These are phyloP conservation scores for Datisca glomerata DNA, from an alignment of 306 rosid species.

Conservation along the genomic window DNA sequence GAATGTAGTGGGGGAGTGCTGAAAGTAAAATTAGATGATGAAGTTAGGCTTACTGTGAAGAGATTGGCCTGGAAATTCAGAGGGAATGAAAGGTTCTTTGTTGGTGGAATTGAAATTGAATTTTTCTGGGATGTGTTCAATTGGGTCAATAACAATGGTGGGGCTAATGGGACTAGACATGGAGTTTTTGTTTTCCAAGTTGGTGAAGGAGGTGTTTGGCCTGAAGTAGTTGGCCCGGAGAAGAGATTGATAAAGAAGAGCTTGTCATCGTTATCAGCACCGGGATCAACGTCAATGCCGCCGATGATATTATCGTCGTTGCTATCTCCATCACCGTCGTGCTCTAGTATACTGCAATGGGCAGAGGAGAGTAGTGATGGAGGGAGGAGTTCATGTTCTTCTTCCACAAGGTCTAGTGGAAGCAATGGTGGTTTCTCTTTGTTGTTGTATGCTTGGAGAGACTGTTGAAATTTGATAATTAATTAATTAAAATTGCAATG, in stretches of 20 bases:
- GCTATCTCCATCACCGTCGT: conserved; percentile 23
- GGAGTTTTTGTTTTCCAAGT: conserved; percentile 70
- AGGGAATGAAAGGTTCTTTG: conserved; percentile 63
- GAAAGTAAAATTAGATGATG: conserved; percentile 50
- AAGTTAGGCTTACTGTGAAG: conserved; percentile 34
- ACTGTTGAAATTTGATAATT: conserved; percentile 16
- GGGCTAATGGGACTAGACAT: conserved; percentile 19
- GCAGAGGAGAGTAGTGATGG: conserved; percentile 80
- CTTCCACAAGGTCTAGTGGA: conserved; percentile 49
- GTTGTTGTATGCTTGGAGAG: conserved; percentile 70
- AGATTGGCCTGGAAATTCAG: conserved; percentile 82
- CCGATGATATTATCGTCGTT: conserved; percentile 5
- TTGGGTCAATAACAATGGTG: conserved; percentile 33
- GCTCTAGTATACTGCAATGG: conserved; percentile 65
- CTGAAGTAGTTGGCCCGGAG: conserved; percentile 68
- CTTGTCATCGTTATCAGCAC: conserved; percentile 19
- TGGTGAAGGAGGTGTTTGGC: conserved; percentile 69
- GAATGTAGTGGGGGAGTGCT: conserved; percentile 48
- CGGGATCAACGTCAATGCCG: conserved; percentile 8
- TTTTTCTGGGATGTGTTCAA: conserved; percentile 76
- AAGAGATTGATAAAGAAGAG: conserved; percentile 56
- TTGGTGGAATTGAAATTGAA: conserved; percentile 54
- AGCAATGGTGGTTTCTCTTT: conserved; percentile 60
- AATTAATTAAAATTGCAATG: background rate
- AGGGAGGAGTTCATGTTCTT: conserved; percentile 71